Conservation (phyloP, 2,329 filamentous ascomycete genomes). For the Microdochium trichocladiopsis region DNA sequence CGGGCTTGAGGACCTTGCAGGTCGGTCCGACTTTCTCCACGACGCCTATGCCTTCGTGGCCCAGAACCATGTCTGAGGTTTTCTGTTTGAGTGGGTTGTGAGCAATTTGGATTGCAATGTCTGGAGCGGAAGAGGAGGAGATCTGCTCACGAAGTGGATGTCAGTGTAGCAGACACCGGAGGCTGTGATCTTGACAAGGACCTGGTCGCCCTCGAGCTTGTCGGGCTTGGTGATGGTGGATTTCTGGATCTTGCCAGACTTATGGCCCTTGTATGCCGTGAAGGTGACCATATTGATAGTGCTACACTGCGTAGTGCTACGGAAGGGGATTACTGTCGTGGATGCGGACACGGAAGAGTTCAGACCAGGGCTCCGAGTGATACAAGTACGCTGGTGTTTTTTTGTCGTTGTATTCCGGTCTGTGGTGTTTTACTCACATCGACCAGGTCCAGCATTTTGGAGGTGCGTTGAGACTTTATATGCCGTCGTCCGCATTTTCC, state of each 20-base stretch:
- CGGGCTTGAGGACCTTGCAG: conserved; percentile 29
- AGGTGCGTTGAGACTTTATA: too few species aligned
- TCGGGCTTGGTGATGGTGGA: conserved; percentile 34
- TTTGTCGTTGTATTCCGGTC: too few species aligned
- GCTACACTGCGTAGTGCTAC: too few species aligned
- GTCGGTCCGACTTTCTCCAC: conserved; percentile 31
- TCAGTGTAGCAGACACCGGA: conserved; percentile 55
- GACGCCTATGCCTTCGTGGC: conserved; percentile 43
- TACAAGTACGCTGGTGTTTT: too few species aligned
- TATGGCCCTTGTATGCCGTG: conserved; percentile 57
- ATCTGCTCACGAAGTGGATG: conserved; percentile 22
- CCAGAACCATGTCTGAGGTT: conserved; percentile 29
- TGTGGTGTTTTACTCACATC: too few species aligned
- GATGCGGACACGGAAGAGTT: too few species aligned
- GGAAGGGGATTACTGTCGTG: too few species aligned
- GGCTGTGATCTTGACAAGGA: conserved; percentile 56
- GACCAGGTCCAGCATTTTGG: too few species aligned
- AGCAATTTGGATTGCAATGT: neutral
- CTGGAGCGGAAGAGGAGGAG: neutral
- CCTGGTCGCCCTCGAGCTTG: conserved; percentile 42
- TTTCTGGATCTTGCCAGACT: conserved; percentile 48
- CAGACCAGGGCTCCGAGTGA: too few species aligned
- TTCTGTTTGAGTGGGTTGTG: conserved; percentile 9
- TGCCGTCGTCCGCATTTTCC: too few species aligned
- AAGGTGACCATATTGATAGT: conserved; percentile 27